Base-by-base conservation (phyloP, 2,329 filamentous ascomycete species). In the Polytolypa hystricis region DNA sequence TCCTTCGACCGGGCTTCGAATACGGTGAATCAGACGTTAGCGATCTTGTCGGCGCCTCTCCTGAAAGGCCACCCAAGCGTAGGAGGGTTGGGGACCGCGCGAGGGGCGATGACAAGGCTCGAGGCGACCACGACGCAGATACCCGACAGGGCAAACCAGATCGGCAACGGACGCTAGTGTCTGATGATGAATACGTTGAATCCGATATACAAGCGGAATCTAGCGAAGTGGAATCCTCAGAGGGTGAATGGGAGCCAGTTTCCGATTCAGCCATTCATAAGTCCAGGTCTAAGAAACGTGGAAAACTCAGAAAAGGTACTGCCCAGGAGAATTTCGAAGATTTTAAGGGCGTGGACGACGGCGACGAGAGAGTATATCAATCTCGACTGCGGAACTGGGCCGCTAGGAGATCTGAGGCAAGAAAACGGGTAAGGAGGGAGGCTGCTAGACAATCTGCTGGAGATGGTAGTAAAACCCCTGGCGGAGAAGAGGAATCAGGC, bases 291-390 rank as follows among this genome's bases (percentile, higher is more conserved):
- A 43, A 23, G 41, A 39, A n/a, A 49, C 46, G 29, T 12, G 67
- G 58, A 48, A 56, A 47, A 30, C 54, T 48, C 23, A 63, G 48
- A 42, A 48, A 48, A 64, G 45, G 33, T 21, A 14, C 25, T 28
- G 15, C 23, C 61, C 68, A 38, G 68, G 47, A 52, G 52, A 37
- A 43, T 9, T 31, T 70, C 5, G 71, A 77, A 46, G 74, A 78
- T 47, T 57, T 80, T 19, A 66, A 70, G 9, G 73, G 73, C 2
- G 60, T 95, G 14, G 91, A 98, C 50, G 91, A 98, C 56, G 93
- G 91, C 1, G 81, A 93, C 41, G 87, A 95, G 55, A 64, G 69
- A 0, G 69, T 86, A 14, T 98, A 93, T 54, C 81, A 84, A 50
- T 65, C 66, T 30, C 75, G 91, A 28, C 57, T 98, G 3, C 70